Evolutionary conservation across 2,329 filamentous ascomycete species (phyloP), one percentile per base, ranked within the genome.

Genomic region (Coniochaeta prunicola): DNA sequence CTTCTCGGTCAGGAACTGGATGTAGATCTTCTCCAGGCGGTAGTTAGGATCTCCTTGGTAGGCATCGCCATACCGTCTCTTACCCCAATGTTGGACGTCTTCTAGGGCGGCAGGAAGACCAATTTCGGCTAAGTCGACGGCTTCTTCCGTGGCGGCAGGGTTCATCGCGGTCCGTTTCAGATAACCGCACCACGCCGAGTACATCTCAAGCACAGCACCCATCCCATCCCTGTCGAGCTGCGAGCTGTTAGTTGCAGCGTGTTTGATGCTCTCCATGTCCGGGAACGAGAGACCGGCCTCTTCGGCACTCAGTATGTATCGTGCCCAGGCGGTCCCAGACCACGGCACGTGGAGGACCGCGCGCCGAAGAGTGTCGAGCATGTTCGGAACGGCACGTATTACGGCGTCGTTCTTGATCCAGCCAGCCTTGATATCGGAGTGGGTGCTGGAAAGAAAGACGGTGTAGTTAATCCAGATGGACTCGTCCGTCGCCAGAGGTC

Each of bases 121-220:
- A 45, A 96, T 89, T 69, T 97, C 92, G 8, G 93, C 93, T 54
- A 96, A 85, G 69, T 97, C 92, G 33, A 89, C 81, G 58, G 93
- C 90, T 69, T 97, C 92, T 59, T 93, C 90, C 1, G 84, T 84
- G 1, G 89, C 85, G 60, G 85, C 84, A 1, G 85, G 80, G 59
- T 86, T 80, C 76, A 96, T 92, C 19, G 93, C 91, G 55, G 87
- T 87, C 26, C 94, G 88, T 64, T 93, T 91, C 21, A 99, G 80
- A 66, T 93, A 97, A 56, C 91, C 92, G 69, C 93, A 97, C 94
- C 94, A 99, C 0, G 92, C 89, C 57, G 91, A 86, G 68, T 97
- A 92, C 68, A 97, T 91, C 66, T 96, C 91, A 60, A 97, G 83
- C 33, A 97, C 86, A 64, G 92, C 90, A 56, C 91, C 86, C 80